These are phyloP conservation scores for Aspergillus campestris DNA, from an alignment of 495 filamentous ascomycete species.

Conservation along the genomic window DNA sequence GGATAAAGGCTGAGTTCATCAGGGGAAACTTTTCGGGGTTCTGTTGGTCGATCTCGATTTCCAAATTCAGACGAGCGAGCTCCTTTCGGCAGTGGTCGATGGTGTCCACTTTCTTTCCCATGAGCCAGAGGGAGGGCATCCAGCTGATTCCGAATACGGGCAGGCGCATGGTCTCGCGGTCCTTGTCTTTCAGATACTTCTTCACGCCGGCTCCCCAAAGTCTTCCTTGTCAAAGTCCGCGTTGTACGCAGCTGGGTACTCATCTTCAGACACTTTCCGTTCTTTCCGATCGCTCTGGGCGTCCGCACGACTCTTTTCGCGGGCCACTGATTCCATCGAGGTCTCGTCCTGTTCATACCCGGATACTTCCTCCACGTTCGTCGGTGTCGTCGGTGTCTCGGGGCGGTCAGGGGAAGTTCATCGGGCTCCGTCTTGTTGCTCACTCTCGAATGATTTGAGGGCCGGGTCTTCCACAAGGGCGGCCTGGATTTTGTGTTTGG, in stretches of 20 bases:
- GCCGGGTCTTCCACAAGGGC: slow-evolving; percentile 37
- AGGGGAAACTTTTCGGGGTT: slow-evolving; percentile 80
- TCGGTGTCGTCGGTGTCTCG: slow-evolving; percentile 24
- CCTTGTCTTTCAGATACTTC: slow-evolving; percentile 68
- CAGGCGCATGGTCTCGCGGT: slow-evolving; percentile 81
- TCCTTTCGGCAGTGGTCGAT: slow-evolving; percentile 88
- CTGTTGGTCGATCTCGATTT: slow-evolving; percentile 87
- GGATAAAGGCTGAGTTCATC: slow-evolving; percentile 97
- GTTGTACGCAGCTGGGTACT: slow-evolving; percentile 67
- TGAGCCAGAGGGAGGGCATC: slow-evolving; percentile 68
- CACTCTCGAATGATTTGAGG: slow-evolving; percentile 25
- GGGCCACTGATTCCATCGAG: slow-evolving; percentile 4
- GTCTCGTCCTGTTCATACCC: slow-evolving; percentile 12
- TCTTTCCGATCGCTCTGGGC: slow-evolving; percentile 22
- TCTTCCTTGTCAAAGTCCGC: slow-evolving; percentile 56
- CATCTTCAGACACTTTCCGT: slow-evolving; percentile 33
- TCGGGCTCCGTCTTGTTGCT: slow-evolving; percentile 21
- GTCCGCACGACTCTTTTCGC: slow-evolving; percentile 11
- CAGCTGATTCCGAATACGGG: slow-evolving; percentile 71
- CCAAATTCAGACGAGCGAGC: slow-evolving; percentile 79
- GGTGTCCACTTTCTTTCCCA: slow-evolving; percentile 89
- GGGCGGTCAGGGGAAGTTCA: slow-evolving; percentile 32
- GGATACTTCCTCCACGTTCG: slow-evolving; percentile 6
- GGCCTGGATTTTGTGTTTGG: slow-evolving; percentile 21
- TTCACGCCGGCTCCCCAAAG: slow-evolving; percentile 63